Evolutionary conservation across 2,329 filamentous ascomycete species (phyloP).

Genomic region (Ceratocystis smalleyi): DNA sequence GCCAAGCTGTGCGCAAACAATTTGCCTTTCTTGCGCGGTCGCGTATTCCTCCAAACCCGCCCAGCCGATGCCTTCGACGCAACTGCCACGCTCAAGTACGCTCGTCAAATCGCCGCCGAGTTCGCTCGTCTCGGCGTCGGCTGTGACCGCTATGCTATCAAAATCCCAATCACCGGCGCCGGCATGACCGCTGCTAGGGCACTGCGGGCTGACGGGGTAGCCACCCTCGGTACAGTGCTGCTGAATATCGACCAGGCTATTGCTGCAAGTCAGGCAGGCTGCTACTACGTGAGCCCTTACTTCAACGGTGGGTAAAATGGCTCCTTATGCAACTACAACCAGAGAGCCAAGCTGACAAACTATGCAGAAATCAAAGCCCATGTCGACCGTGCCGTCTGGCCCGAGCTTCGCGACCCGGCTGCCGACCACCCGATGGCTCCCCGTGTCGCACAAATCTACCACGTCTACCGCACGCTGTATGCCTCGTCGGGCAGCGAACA

Average conservation of each 20-base stretch:
- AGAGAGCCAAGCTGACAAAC: slow-evolving; percentile 7
- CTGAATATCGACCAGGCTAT: slow-evolving; percentile 35
- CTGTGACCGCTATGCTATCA: slow-evolving; percentile 34
- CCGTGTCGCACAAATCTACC: slow-evolving; percentile 33
- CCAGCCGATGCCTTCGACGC: slow-evolving; percentile 32
- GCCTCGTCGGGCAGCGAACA: slow-evolving; percentile 33
- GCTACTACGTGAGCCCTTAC: slow-evolving; percentile 35
- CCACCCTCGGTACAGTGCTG: slow-evolving; percentile 32
- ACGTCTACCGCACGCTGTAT: slow-evolving; percentile 32
- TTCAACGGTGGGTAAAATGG: slow-evolving; percentile 27
- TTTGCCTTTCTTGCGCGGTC: slow-evolving; percentile 31
- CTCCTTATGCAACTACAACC: not conserved
- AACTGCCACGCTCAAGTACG: slow-evolving; percentile 31
- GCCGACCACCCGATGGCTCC: slow-evolving; percentile 33
- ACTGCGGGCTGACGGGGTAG: slow-evolving; percentile 30
- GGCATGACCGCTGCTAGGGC: slow-evolving; percentile 31
- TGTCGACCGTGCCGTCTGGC: slow-evolving; percentile 30
- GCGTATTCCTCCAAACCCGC: slow-evolving; percentile 34
- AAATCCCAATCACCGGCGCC: slow-evolving; percentile 35
- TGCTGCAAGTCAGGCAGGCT: slow-evolving; percentile 33
- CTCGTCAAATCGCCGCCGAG: slow-evolving; percentile 31
- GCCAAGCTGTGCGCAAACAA: slow-evolving; percentile 33
- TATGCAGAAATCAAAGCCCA: slow-evolving; percentile 29
- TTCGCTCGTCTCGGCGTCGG: slow-evolving; percentile 31
- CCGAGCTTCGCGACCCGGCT: slow-evolving; percentile 32